A percentile compares a stretch with the other conserved stretches of the same genome.
Conservation (phyloP, 1,139 yeast genomes). For the Debaryomyces subglobosus region DNA sequence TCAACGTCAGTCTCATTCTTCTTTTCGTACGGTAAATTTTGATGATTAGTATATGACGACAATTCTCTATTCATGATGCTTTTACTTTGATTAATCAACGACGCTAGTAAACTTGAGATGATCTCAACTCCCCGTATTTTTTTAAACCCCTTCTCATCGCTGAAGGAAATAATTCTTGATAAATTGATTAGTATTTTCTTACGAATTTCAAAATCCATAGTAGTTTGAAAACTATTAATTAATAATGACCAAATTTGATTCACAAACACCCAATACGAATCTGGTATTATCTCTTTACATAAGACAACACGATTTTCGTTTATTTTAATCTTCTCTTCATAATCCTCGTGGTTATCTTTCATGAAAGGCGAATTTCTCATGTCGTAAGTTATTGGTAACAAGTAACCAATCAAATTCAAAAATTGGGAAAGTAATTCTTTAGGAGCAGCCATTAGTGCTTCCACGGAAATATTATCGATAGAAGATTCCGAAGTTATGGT, state of each 20-base stretch:
- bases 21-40: slow-evolving; percentile 4
- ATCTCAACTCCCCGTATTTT: slow-evolving; percentile 27
- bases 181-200: slow-evolving; percentile 60
- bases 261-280: slow-evolving; percentile 46
- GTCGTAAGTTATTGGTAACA: slow-evolving; percentile 53
- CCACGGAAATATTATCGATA: slow-evolving; percentile 49
- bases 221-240: slow-evolving; percentile 70
- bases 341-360: slow-evolving; percentile 26
- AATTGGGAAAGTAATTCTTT: slow-evolving; percentile 62
- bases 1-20: slow-evolving; percentile 15
- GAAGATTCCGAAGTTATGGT: slow-evolving; percentile 14
- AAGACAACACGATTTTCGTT: slow-evolving; percentile 33
- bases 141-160: slow-evolving; percentile 20
- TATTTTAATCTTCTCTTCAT: slow-evolving; percentile 26
- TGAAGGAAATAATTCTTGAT: slow-evolving; percentile 51
- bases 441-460: slow-evolving; percentile 75
- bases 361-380: slow-evolving; percentile 34
- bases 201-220: slow-evolving; percentile 71
- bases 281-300: slow-evolving; percentile 25
- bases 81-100: slow-evolving; percentile 68
- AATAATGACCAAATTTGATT: slow-evolving; percentile 60
- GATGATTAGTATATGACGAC: neutral
- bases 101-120: slow-evolving; percentile 58
- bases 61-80: slow-evolving; percentile 24
- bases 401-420: slow-evolving; percentile 56